Evolutionary conservation across 805 yeast species (phyloP).

Genomic region (Ogataea glucozyma): DNA sequence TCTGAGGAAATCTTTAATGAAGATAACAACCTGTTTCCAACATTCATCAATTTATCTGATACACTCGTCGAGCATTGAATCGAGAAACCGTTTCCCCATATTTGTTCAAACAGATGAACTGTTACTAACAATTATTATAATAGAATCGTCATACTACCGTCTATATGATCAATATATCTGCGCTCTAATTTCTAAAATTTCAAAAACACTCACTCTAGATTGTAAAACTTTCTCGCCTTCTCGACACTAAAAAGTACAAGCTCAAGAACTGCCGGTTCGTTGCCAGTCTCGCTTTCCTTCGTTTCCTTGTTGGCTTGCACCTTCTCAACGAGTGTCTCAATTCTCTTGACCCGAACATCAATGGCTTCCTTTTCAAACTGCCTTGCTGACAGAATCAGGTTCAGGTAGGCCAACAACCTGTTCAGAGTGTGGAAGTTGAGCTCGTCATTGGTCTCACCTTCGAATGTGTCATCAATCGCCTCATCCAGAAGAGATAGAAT

Average conservation of each 20-base stretch:
- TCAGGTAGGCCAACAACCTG: constrained; percentile 55
- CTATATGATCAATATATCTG: constrained; percentile 5
- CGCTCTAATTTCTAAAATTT: too few species aligned
- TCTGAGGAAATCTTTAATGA: constrained; percentile 48
- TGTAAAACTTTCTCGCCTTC: constrained; percentile 21
- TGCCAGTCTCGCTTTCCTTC: not conserved
- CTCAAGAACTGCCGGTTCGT: constrained; percentile 13
- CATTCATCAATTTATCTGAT: constrained; percentile 45
- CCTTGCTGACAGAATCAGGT: constrained; percentile 41
- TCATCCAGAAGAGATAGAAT: constrained; percentile 45
- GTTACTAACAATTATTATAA: constrained; percentile 2
- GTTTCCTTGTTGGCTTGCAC: not conserved
- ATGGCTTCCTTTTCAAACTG: constrained; percentile 14
- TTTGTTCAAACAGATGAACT: not conserved
- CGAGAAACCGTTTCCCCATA: not conserved
- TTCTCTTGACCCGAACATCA: constrained; percentile 1
- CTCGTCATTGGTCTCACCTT: constrained; percentile 1
- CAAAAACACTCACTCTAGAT: not conserved
- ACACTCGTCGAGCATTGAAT: not conserved
- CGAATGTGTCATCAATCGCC: constrained; percentile 40
- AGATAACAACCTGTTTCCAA: constrained; percentile 49
- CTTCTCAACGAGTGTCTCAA: constrained; percentile 2
- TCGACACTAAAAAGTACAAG: constrained; percentile 24
- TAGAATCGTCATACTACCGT: constrained; percentile 1
- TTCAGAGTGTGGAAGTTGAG: constrained; percentile 35